A percentile compares a stretch with the other conserved stretches of the same genome.
Conservation (phyloP, 345 rosid species). For the Brassica nigra region DNA sequence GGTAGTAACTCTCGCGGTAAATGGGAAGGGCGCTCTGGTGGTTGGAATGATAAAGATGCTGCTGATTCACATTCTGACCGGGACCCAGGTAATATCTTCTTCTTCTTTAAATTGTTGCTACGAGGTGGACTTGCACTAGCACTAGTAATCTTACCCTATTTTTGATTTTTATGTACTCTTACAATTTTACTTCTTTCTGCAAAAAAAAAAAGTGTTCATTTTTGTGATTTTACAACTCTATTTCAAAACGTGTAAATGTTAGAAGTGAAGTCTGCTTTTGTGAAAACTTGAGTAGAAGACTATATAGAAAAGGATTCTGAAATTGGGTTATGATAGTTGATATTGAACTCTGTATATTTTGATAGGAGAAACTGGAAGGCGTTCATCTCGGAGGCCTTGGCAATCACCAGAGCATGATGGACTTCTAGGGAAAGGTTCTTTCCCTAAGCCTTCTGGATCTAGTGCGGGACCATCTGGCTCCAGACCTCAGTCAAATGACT, state of each 20-base stretch:
- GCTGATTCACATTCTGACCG: slow-evolving; percentile 66
- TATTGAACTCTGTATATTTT: too few relatives aligned
- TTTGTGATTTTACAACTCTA: neutral
- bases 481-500: slow-evolving; percentile 68
- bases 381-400: too few relatives aligned
- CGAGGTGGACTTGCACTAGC: slow-evolving; percentile 15
- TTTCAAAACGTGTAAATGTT: slow-evolving; percentile 12
- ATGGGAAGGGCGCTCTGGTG: slow-evolving; percentile 87
- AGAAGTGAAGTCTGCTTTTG: slow-evolving; percentile 9
- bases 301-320: neutral
- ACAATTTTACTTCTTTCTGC: neutral
- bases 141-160: slow-evolving; percentile 11
- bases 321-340: too few relatives aligned
- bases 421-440: slow-evolving; percentile 95
- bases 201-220: neutral
- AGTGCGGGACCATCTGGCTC: slow-evolving; percentile 61
- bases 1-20: slow-evolving; percentile 59
- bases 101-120: slow-evolving; percentile 21
- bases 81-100: slow-evolving; percentile 60
- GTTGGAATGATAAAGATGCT: slow-evolving; percentile 70
- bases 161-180: neutral
- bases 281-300: slow-evolving; percentile 14
- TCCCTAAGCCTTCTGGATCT: slow-evolving; percentile 76
- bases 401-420: slow-evolving; percentile 68
- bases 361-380: too few relatives aligned